Base-by-base conservation (phyloP, 805 yeast species). In the Saturnispora silvae region DNA sequence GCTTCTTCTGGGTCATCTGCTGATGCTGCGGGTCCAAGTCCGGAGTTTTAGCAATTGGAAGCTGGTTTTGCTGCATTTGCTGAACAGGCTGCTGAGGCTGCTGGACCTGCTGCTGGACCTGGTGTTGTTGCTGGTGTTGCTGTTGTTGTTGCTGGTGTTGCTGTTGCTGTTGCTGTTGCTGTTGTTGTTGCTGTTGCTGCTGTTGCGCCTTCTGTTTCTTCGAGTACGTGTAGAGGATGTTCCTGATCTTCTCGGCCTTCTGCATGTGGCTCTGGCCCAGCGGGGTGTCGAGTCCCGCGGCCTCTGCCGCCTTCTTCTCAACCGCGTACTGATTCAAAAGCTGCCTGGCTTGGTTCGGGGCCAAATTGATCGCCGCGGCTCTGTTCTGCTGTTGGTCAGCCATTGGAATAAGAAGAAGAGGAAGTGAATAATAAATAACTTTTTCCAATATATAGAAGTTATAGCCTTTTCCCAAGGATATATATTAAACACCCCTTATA, bases 241-340 rank as follows among this genome's bases (percentile, higher is more conserved):
- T 71, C 52, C 74, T 77, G 44, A 80, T 74, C 38, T 68, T 69
- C 31, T 78, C 75, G 3, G 84, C 85, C 43, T 71, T 73, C 42
- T 64, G 65, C 46, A 72, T 57, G 47, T 78, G 79, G 43, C 74
- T 77, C 46, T 72, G 70, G 15, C 84, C 85, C 40, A 65, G 73
- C 0, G 70, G 75, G 0, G 77, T 67, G 19, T 68, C 72, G 24
- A 65, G 64, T 3, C 84, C 83, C 1, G 77, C 68, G 14, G 68
- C 68, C 47, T 71, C 73, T 1, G 85, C 86, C 46, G 71, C 69
- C 17, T 72, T 73, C 23, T 75, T 66, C 46, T 76, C 81, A 23
- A 65, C 60, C 35, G 69, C 70, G 44, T 75, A 72, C 38, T 75
- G 80, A 42, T 67, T 71, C 10, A 77, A 67, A 42, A 81, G 60